Conservation (phyloP, 169 alveolate genomes). For the Plasmodium knowlesi region DNA sequence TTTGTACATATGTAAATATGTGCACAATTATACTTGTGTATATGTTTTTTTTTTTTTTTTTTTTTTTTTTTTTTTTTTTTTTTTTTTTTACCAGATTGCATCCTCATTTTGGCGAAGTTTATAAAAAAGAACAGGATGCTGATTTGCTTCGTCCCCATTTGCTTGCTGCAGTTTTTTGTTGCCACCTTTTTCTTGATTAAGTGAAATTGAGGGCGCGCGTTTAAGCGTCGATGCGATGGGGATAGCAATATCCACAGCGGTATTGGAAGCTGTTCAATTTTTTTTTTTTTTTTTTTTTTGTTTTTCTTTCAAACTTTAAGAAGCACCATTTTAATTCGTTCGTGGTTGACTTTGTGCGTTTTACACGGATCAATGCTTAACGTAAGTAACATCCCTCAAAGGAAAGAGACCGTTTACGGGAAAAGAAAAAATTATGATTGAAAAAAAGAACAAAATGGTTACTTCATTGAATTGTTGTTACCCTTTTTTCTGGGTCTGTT, state of each 20-base stretch:
- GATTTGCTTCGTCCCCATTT: constrained; percentile 66
- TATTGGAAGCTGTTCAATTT: neutral
- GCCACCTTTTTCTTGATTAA: constrained; percentile 52
- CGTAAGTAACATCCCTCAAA: neutral
- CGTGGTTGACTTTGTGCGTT: neutral
- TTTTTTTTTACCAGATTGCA: constrained; percentile 31
- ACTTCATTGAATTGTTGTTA: neutral
- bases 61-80: constrained; percentile 15
- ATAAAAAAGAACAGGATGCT: constrained; percentile 36
- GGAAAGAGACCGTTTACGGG: neutral
- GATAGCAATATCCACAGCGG: neutral
- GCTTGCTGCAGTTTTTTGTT: constrained; percentile 48
- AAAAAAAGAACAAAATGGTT: neutral
- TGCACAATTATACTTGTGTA: neutral
- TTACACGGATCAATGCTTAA: neutral
- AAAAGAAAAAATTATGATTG: neutral
- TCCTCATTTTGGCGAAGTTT: constrained; percentile 49
- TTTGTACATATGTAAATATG: neutral
- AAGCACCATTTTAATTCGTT: neutral
- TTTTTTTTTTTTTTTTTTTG: neutral
- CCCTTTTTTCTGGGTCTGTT: neutral
- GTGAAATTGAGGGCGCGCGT: neutral
- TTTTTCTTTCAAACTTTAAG: neutral
- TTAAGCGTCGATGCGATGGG: neutral
- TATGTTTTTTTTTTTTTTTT: constrained; percentile 7